Conservation (phyloP, 345 rosid species). For the Pistacia vera region DNA sequence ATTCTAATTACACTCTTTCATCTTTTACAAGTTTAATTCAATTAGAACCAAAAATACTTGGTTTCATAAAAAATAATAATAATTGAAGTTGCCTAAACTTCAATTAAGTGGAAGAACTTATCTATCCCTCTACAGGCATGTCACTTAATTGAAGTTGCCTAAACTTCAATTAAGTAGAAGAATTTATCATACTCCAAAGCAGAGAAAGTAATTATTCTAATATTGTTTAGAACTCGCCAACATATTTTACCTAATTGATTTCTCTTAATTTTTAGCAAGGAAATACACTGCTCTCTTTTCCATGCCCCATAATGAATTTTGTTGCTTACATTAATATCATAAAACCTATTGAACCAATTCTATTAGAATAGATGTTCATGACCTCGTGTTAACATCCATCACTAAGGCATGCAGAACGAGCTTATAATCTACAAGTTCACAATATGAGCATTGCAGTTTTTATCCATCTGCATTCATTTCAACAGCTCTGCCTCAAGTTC, state of each 20-base stretch:
- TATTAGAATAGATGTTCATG: background rate
- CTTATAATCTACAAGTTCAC: slow-evolving; percentile 82
- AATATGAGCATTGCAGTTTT: slow-evolving; percentile 73
- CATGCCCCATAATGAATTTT: background rate
- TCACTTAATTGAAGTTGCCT: background rate
- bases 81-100: no score
- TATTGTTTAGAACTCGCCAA: background rate
- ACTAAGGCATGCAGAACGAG: slow-evolving; percentile 53
- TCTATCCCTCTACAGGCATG: background rate
- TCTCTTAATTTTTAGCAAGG: background rate
- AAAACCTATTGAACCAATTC: background rate
- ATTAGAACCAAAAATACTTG: background rate
- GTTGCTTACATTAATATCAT: background rate
- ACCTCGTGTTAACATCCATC: background rate
- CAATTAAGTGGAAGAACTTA: no score
- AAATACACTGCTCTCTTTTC: background rate
- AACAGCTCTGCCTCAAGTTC: slow-evolving; percentile 93
- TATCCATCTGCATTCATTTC: slow-evolving; percentile 91
- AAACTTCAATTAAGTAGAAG: background rate
- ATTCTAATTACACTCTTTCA: background rate
- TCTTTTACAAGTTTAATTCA: background rate
- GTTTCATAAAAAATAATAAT: background rate
- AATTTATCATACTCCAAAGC: background rate
- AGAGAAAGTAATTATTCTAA: background rate
- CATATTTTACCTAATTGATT: background rate